These are phyloP conservation scores for Nyssa sinensis DNA, from an alignment of 148 eudicot species.

Conservation along the genomic window DNA sequence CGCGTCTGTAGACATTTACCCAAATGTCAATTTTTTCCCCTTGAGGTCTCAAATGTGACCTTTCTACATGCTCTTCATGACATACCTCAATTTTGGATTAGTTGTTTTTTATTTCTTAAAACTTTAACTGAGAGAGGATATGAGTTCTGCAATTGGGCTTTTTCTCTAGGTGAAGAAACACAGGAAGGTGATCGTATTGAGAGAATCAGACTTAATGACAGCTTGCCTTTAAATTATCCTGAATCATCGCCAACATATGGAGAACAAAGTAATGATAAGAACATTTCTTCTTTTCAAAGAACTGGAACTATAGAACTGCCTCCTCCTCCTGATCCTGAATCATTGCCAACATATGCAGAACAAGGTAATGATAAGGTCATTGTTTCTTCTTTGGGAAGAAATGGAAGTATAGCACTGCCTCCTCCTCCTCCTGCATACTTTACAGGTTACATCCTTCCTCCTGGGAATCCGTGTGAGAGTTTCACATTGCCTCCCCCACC, in stretches of 20 bases:
- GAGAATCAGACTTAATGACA: slow-evolving; percentile 36
- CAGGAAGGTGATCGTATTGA: slow-evolving; percentile 32
- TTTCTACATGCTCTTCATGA: not conserved
- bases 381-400: slow-evolving; percentile 4
- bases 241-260: slow-evolving; percentile 9
- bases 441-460: slow-evolving; percentile 85
- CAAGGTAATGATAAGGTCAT: slow-evolving; percentile 4
- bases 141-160: slow-evolving; percentile 15
- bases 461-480: slow-evolving; percentile 89
- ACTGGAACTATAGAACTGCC: not conserved
- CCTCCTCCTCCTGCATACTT: slow-evolving; percentile 52
- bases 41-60: not conserved
- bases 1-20: not conserved
- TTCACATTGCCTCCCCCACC: slow-evolving; percentile 95
- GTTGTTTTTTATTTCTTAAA: not conserved
- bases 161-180: slow-evolving; percentile 59
- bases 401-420: slow-evolving; percentile 17
- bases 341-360: slow-evolving; percentile 7
- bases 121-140: not conserved
- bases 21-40: too few relatives aligned
- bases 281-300: not conserved
- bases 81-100: not conserved
- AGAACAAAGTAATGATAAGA: slow-evolving; percentile 18
- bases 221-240: slow-evolving; percentile 19
- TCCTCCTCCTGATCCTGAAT: not conserved